Base-by-base conservation (phyloP, 2,329 filamentous ascomycete species). In the Hypoxylon sp. region DNA sequence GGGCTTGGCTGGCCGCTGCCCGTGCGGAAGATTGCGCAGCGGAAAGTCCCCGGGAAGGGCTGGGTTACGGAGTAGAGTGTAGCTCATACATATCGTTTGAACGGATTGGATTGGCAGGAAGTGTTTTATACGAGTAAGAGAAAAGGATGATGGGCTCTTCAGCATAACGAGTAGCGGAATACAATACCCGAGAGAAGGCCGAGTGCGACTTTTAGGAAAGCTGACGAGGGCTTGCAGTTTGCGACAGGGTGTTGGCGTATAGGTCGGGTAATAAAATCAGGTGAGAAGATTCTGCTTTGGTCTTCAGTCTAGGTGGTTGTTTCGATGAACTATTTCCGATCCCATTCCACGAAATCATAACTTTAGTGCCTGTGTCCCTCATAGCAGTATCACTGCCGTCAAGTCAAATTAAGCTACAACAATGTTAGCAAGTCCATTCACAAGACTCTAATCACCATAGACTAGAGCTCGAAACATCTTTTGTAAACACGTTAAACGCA, bases 1-100 rank as follows among this genome's bases (percentile, higher is more conserved):
- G 87, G 87, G 0, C 83, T 89, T 71, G 93, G 93, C 0, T 97
- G 94, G 94, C 91, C 92, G 11, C 78, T 99, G 76, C 91, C 92
- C 2, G 89, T 91, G n/a, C 89, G 89, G 79, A 96, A 92, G 80
- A 91, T 98, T 42, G 84, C 88, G 72, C 95, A 98, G 81, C 89
- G 80, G 78, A 93, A 90, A 79, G 86, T 93, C 63, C 76, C 83
- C 0, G 91, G 87, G 38, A 88, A 87, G 70, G 91, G 91, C 0
- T 97, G 93, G 93, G 85, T 91, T 69, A 86, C 91, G 65, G 90
- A 84, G 68, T 87, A 73, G 75, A 32, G 24, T n/a, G 24, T 2
- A 12, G 52, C 22, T 45, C n/a, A n/a, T n/a, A n/a, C n/a, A n/a
- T n/a, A 28, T 24, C 7, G 11, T 16, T 28, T 8, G n/a, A 2